Percentiles rank a stretch among this genome's conserved stretches.
phyloP scores from a whole-genome alignment of 805 yeast genomes.

The Wickerhamomyces tratensis region DNA sequence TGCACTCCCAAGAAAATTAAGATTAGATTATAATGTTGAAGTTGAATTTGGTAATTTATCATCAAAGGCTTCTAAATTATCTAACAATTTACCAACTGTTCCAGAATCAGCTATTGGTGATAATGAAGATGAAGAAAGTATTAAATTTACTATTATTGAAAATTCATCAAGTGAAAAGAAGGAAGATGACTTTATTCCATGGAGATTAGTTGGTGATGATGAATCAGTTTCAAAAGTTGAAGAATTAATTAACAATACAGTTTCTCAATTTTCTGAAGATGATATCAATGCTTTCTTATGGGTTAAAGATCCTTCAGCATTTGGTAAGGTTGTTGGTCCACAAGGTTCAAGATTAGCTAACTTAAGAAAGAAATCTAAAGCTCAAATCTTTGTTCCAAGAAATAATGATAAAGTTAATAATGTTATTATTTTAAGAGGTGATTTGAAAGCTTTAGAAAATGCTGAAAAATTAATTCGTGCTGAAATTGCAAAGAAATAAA shows the following conservation, averaged over 20 bases:
- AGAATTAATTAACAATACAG: slow-evolving; percentile 35
- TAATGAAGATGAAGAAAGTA: slow-evolving; percentile 24
- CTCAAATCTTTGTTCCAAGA: slow-evolving; percentile 58
- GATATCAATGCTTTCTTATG: slow-evolving; percentile 53
- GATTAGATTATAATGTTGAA: slow-evolving; percentile 42
- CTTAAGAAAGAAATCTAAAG: slow-evolving; percentile 48
- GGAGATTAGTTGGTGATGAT: slow-evolving; percentile 55
- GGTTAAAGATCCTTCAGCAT: slow-evolving; percentile 37
- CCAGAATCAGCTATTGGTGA: slow-evolving; percentile 36
- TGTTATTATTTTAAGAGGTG: slow-evolving; percentile 52
- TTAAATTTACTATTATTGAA: slow-evolving; percentile 38
- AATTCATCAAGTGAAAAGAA: slow-evolving; percentile 16
- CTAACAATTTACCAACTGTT: slow-evolving; percentile 34
- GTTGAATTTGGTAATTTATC: slow-evolving; percentile 47
- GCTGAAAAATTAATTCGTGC: slow-evolving; percentile 29
- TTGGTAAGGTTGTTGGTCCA: slow-evolving; percentile 66
- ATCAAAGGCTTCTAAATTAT: slow-evolving; percentile 40
- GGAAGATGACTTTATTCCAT: slow-evolving; percentile 37
- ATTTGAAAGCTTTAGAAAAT: slow-evolving; percentile 40
- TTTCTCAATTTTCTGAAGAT: slow-evolving; percentile 36
- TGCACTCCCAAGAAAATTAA: slow-evolving; percentile 44
- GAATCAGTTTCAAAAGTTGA: slow-evolving; percentile 43
- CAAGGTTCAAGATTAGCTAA: slow-evolving; percentile 59
- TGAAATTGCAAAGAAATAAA: slow-evolving; percentile 12
- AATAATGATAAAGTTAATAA: slow-evolving; percentile 39